Evolutionary conservation across 257 asterid genomes (phyloP).

Genomic region (Handroanthus guayacan): DNA sequence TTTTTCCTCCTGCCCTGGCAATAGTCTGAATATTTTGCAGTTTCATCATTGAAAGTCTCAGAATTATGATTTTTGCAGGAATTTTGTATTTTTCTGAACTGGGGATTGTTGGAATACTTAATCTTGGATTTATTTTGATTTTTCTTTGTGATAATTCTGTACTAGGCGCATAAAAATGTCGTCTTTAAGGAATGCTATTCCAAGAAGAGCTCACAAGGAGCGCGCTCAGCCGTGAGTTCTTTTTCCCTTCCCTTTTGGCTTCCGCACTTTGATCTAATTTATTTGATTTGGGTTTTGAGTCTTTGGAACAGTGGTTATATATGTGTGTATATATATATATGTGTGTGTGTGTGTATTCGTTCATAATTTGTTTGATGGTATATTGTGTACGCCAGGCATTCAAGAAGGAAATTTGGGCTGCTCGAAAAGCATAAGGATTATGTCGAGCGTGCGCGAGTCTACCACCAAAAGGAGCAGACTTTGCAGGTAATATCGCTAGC

Average conservation of each 20-base stretch:
- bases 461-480: slow-evolving; percentile 72
- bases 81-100: neutral
- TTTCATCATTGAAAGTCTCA: neutral
- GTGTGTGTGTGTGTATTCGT: neutral
- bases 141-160: slow-evolving; percentile 12
- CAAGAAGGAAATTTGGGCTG: slow-evolving; percentile 74
- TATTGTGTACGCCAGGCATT: slow-evolving; percentile 46
- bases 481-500: slow-evolving; percentile 53
- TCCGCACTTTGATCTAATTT: neutral
- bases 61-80: neutral
- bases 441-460: slow-evolving; percentile 74
- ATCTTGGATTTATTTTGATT: slow-evolving; percentile 2
- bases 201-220: slow-evolving; percentile 87
- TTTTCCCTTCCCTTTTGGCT: neutral
- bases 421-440: slow-evolving; percentile 94
- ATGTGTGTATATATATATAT: neutral
- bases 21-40: neutral
- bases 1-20: neutral
- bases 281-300: slow-evolving; percentile 15
- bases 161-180: slow-evolving; percentile 55
- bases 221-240: slow-evolving; percentile 86
- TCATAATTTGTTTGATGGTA: neutral
- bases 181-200: slow-evolving; percentile 79
- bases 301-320: slow-evolving; percentile 2
- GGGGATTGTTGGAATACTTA: neutral